Conservation (phyloP, 2,329 filamentous ascomycete genomes). For the Sarocladium oryzae region DNA sequence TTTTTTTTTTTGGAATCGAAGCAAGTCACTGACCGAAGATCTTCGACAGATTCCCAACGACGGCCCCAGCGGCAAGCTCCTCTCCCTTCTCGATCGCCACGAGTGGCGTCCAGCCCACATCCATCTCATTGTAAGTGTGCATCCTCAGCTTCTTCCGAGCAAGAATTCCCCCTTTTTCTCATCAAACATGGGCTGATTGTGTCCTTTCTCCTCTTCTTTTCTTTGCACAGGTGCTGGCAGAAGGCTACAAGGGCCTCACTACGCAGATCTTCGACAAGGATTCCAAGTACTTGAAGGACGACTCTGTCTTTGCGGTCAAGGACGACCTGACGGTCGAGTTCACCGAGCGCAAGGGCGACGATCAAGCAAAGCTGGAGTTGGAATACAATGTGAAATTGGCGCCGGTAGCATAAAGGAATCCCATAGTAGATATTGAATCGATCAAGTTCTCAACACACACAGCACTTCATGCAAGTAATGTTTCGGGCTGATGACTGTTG, state of each 20-base stretch:
- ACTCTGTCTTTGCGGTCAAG: conserved; percentile 43
- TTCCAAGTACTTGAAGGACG: conserved; percentile 31
- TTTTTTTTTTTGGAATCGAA: background rate
- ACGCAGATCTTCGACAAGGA: conserved; percentile 61
- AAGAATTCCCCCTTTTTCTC: no score
- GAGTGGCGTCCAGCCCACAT: conserved; percentile 45
- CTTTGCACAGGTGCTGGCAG: conserved; percentile 38
- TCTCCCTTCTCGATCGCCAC: conserved; percentile 40
- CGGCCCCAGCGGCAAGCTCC: conserved; percentile 38
- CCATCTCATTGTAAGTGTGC: conserved; percentile 41
- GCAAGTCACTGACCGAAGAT: background rate
- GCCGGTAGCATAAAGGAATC: conserved; percentile 11
- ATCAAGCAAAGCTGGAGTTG: conserved; percentile 47
- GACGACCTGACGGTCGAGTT: conserved; percentile 34
- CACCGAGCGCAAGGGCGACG: conserved; percentile 18
- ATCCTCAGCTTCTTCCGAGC: no score
- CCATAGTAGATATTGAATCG: no score
- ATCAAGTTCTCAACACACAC: no score
- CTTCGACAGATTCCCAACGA: conserved; percentile 42
- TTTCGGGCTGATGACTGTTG: no score
- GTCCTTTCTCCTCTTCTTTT: no score
- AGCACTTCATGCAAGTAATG: no score
- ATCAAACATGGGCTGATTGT: no score
- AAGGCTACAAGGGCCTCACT: conserved; percentile 54
- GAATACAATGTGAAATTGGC: conserved; percentile 49